Percentiles rank a stretch among this genome's conserved stretches.
phyloP scores from a whole-genome alignment of 768 basidiomycete genomes.

The Multifurca ochricompacta region DNA sequence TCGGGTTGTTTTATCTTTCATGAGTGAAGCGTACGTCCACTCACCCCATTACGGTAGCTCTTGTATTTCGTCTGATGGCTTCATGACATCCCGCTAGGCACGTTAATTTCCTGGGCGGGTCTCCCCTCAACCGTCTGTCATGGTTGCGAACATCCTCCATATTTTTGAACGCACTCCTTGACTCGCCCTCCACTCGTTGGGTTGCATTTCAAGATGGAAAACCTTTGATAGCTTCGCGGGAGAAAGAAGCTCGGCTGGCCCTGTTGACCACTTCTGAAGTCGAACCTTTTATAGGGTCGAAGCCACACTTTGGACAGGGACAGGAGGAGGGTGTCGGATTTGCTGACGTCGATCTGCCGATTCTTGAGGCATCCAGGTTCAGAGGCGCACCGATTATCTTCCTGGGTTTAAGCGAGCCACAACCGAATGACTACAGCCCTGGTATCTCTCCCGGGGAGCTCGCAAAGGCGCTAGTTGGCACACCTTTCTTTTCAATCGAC shows the following conservation, averaged over 20 bases:
- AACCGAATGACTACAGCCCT: conserved; percentile 36
- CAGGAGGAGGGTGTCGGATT: conserved; percentile 35
- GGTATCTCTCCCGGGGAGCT: conserved; percentile 50
- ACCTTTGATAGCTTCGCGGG: conserved; percentile 45
- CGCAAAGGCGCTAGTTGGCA: conserved; percentile 61
- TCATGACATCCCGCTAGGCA: conserved; percentile 28
- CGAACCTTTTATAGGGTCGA: conserved; percentile 53
- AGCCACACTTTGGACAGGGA: conserved; percentile 67
- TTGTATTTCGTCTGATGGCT: conserved; percentile 7
- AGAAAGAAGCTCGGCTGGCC: conserved; percentile 36
- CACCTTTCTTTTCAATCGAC: conserved; percentile 80
- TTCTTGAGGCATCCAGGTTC: conserved; percentile 51
- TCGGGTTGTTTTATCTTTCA: conserved; percentile 1
- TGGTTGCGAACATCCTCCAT: conserved; percentile 70
- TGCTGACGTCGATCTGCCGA: conserved; percentile 23
- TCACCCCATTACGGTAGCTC: conserved; percentile 1
- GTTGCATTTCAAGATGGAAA: conserved; percentile 67
- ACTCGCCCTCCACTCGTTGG: conserved; percentile 60
- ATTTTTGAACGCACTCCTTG: conserved; percentile 68
- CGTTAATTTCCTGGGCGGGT: conserved; percentile 48
- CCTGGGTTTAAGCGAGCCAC: conserved; percentile 65
- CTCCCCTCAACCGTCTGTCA: conserved; percentile 71
- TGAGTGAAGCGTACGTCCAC: conserved; percentile 19
- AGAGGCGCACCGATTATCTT: conserved; percentile 61
- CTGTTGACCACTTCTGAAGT: conserved; percentile 55